Evolutionary conservation across 306 rosid species (phyloP).

Genomic region (Gleditsia sinensis): DNA sequence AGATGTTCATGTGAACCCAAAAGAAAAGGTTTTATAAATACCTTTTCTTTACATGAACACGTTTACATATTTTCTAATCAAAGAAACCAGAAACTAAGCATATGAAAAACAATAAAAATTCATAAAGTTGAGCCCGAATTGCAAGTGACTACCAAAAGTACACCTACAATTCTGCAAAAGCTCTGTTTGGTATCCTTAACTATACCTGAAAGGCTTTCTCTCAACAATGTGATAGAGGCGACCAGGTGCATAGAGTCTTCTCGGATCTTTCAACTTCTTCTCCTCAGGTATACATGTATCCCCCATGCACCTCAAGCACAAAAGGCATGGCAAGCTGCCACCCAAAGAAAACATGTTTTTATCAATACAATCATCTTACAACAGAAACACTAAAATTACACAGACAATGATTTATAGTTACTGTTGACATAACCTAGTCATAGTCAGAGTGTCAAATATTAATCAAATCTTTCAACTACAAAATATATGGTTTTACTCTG

Average conservation of each 20-base stretch:
- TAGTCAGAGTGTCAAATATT: neutral
- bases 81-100: slow-evolving; percentile 16
- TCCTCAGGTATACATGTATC: slow-evolving; percentile 89
- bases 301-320: slow-evolving; percentile 79
- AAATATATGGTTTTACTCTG: neutral
- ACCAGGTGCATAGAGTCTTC: slow-evolving; percentile 96
- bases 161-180: neutral
- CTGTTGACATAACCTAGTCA: slow-evolving; percentile 3
- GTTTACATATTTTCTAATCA: neutral
- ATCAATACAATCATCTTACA: slow-evolving; percentile 17
- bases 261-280: slow-evolving; percentile 87
- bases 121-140: neutral
- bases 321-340: slow-evolving; percentile 83
- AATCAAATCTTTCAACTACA: neutral
- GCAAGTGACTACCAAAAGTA: neutral
- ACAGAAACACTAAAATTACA: neutral
- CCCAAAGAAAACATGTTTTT: slow-evolving; percentile 21
- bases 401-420: neutral
- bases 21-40: neutral
- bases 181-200: slow-evolving; percentile 19
- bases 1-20: slow-evolving; percentile 17
- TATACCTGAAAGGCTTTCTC: slow-evolving; percentile 86
- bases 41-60: neutral
- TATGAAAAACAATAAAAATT: neutral
- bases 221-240: slow-evolving; percentile 95